Evolutionary conservation across 73 alveolate species (phyloP), one percentile per base, ranked within the genome.

Genomic region (Paraurostyla sp.): DNA sequence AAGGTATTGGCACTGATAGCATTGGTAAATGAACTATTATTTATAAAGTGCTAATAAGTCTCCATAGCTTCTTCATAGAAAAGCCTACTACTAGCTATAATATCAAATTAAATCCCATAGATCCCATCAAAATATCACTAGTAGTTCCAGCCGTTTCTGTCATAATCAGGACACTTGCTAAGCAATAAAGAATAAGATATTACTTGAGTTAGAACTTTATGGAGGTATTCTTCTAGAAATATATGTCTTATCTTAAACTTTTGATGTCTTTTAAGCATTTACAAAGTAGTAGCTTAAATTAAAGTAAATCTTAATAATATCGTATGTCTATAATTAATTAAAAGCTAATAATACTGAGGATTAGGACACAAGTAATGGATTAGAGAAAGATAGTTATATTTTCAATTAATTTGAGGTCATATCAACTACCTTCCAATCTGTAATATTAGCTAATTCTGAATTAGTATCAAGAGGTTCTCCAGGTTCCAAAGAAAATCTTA

Each of bases 51-150:
- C 30, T 62, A 11, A 62, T 62, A 36, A 62, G 80, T 36, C 52
- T 29, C 80, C 80, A 62, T 6, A 62, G 51, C 29, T 62, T 62
- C 30, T 62, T 62, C 80, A 62, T 62, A 7, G 80, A 62, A 36
- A 62, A 62, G 16, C 80, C 80, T 11, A 29, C 48, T 16, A 36
- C 15, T 3, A 62, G 51, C 29, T 29, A 11, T n/a, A 62, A 29
- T 22, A 29, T 11, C 30, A 62, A 13, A 25, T 62, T 62, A 6
- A 52, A 18, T 20, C 69, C 69, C 4, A 52, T 25, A 13, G 69
- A 52, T 13, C 36, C 69, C 13, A 52, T 52, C 23, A 52, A 35
- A 9, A 52, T 9, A 52, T 52, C 23, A 35, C 69, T 52, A 6
- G 23, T n/a, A 18, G 69, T 52, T 9, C 23, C 7, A 9, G 23